Base-by-base conservation (phyloP, 305 asterid species). In the Fraxinus floribunda region DNA sequence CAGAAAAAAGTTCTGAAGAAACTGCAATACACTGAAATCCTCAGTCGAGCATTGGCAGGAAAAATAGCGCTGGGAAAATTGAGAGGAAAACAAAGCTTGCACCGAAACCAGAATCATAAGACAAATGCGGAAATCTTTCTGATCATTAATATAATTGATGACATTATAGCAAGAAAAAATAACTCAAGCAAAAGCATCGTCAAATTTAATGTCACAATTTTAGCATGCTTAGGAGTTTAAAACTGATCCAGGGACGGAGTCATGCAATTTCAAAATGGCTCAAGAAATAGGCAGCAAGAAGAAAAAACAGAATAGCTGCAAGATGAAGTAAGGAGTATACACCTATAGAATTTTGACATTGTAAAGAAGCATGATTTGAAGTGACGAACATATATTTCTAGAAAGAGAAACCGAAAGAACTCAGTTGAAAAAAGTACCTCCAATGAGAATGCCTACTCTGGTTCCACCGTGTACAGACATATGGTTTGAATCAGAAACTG, bases 401-500 rank as follows among this genome's bases (percentile, higher is more conserved):
- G 36, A 68, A 29, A 68, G 38, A 68, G 75, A 64, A 64, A 68
- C 0, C 9, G 34, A 66, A 20, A 32, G 10, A 36, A 66, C 5
- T 29, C 16, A 78, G 36, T 34, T 1, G 9, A 7, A 73, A 7
- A 73, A 32, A 75, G 52, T 89, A 94, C 98, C 99, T 93, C 92
- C 98, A 71, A 90, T 55, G 35, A 96, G 93, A 83, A 90, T 62
- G 81, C 89, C 93, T 29, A 88, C 79, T 87, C 84, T 93, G 44
- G 81, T 57, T 60, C 92, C 82, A 29, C 88, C 64, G 87, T 15
- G 86, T 57, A 79, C 78, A 46, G 55, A 46, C 55, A 3, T 0
- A 46, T 46, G 55, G 15, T 46, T 13, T 60, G 88, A 79, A 78
- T 70, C 34, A 20, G 91, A 78, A 73, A 78, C 95, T 91, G 92